A percentile compares a stretch with the other conserved stretches of the same genome.
phyloP scores from a whole-genome alignment of 768 basidiomycete genomes.

The Clitopilus hobsonii region DNA sequence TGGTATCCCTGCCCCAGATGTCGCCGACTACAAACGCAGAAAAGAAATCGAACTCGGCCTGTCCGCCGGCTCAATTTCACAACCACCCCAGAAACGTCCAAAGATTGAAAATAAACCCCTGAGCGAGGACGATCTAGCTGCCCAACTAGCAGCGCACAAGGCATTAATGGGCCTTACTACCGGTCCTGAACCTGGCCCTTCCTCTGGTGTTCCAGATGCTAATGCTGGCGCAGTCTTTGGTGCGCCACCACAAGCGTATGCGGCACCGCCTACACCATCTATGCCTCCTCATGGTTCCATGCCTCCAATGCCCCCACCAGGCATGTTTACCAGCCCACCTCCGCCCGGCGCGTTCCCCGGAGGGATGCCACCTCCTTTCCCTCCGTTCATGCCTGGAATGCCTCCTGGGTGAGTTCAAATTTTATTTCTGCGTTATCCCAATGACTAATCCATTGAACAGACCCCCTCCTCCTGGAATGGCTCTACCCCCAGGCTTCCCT shows the following conservation, averaged over 20 bases:
- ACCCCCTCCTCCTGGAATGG: constrained; percentile 18
- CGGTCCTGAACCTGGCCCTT: constrained; percentile 24
- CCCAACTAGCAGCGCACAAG: constrained; percentile 86
- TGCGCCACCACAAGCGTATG: constrained; percentile 71
- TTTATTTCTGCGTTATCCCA: constrained; percentile 10
- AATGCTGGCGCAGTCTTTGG: constrained; percentile 62
- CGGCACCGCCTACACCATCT: constrained; percentile 36
- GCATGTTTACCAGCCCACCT: constrained; percentile 23
- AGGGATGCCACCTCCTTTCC: constrained; percentile 47
- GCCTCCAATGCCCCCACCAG: constrained; percentile 29
- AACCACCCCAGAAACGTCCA: constrained; percentile 76
- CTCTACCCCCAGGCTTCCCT: constrained; percentile 2
- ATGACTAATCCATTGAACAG: constrained; percentile 18
- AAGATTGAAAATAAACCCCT: constrained; percentile 75
- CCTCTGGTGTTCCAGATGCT: constrained; percentile 27
- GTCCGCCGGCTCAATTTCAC: constrained; percentile 74
- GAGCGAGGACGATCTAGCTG: constrained; percentile 78
- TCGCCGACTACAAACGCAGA: constrained; percentile 92
- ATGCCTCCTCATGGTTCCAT: constrained; percentile 26
- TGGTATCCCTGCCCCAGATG: constrained; percentile 90
- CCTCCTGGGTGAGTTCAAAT: constrained; percentile 47
- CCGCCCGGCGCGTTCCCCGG: constrained; percentile 39
- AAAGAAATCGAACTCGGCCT: constrained; percentile 94
- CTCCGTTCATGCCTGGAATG: constrained; percentile 45
- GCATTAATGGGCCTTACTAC: constrained; percentile 77